Evolutionary conservation across 2,329 filamentous ascomycete species (phyloP), one percentile per base, ranked within the genome.

Genomic region (Fusarium algeriense): DNA sequence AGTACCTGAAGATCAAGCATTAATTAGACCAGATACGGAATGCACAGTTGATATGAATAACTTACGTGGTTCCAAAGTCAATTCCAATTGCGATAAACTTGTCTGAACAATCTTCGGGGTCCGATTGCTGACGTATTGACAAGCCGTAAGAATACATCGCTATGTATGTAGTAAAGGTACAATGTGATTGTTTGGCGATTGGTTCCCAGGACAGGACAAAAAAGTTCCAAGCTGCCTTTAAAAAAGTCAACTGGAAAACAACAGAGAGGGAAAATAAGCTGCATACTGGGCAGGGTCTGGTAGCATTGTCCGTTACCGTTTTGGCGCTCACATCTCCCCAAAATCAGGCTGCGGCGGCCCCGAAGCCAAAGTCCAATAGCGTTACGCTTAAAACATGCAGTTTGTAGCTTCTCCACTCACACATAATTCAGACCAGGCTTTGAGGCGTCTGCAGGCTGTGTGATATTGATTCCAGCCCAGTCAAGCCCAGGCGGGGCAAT

Each of bases 51-150:
- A 30, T 2, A 30, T 30, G 19, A 4, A 0, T 32, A 4, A 28
- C 55, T 40, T 11, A 50, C 55, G 45, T 53, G 11, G 56, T 59
- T 11, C 56, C 56, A 17, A 59, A 59, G 14, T 59, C 56, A 7
- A 59, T 59, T 2, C 56, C 56, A 9, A 59, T 17, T 3, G 56
- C 45, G 17, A 59, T 17, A 8, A 59, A 59, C 8, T 19, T 59
- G 11, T 28, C 14, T 12, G 20, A 34, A 9, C 3, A 41, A 3
- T 34, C 20, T 5, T 48, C 43, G 2, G 12, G 11, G 13, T 9
- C 5, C 19, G 17, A 2, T 8, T 20, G 44, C 28, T 4, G 28
- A 30, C 28, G 28, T 30, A 30, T 30, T 7, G 28, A 6, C 10
- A 30, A 30, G 28, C 28, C 28, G 5, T 14, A 15, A 32, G 44